Conservation (phyloP, 169 alveolate genomes). For the Plasmodium blacklocki region DNA sequence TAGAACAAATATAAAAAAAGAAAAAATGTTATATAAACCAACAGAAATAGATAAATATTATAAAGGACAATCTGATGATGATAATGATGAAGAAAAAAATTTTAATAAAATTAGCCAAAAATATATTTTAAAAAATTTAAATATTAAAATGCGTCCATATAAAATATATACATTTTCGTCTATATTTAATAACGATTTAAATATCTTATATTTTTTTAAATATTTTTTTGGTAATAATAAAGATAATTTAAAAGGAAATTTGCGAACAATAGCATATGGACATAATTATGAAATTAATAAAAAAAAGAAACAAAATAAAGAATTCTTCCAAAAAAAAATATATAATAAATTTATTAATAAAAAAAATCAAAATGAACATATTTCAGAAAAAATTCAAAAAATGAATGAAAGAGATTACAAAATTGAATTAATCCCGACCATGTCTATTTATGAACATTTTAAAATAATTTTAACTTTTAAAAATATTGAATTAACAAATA, state of each 20-base stretch:
- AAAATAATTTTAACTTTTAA: constrained; percentile 40
- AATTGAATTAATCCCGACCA: constrained; percentile 32
- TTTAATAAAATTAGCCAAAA: neutral
- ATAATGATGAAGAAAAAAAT: neutral
- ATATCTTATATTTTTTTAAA: constrained; percentile 58
- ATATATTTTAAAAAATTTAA: constrained; percentile 50
- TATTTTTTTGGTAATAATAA: constrained; percentile 30
- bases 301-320: neutral
- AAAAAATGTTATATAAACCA: neutral
- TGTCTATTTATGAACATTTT: constrained; percentile 70
- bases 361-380: neutral
- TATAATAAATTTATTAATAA: neutral
- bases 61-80: neutral
- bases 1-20: neutral
- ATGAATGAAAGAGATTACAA: constrained; percentile 22
- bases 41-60: neutral
- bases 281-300: neutral
- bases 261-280: neutral
- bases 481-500: constrained; percentile 13
- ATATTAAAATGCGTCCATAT: constrained; percentile 47
- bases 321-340: neutral
- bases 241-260: neutral
- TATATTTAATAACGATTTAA: constrained; percentile 61
- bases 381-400: neutral
- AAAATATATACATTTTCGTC: constrained; percentile 63